phyloP scores from a whole-genome alignment of 2,329 filamentous ascomycete species.

The Alternaria burnsii region DNA sequence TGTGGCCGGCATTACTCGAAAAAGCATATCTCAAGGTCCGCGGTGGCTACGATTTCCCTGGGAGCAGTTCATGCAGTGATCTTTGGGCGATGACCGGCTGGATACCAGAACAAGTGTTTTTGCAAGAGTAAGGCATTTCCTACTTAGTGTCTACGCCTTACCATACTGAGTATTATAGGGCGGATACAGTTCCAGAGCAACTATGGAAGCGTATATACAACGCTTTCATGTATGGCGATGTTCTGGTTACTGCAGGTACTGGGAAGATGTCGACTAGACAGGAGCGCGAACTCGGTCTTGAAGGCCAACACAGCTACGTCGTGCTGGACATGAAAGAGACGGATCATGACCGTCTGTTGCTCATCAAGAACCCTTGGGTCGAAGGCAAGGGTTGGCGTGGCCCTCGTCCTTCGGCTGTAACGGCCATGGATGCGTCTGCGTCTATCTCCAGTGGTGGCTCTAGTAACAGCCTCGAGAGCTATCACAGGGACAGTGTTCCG shows the following conservation, averaged over 20 bases:
- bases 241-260: conserved; percentile 89
- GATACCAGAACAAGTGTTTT: conserved; percentile 94
- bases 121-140: conserved; percentile 69
- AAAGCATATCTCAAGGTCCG: conserved; percentile 96
- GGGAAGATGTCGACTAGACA: conserved; percentile 80
- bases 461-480: conserved; percentile 29
- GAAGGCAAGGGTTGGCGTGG: conserved; percentile 79
- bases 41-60: conserved; percentile 96
- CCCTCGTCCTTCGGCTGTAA: conserved; percentile 34
- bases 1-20: conserved; percentile 93
- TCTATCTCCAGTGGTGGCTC: conserved; percentile 27
- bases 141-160: neutral
- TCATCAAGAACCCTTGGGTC: conserved; percentile 97
- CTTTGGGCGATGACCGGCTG: conserved; percentile 92
- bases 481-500: conserved; percentile 39
- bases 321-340: conserved; percentile 79
- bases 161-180: conserved; percentile 57
- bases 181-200: conserved; percentile 77
- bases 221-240: conserved; percentile 78
- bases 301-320: conserved; percentile 93
- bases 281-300: conserved; percentile 81
- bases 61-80: conserved; percentile 96
- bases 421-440: conserved; percentile 26
- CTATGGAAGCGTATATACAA: conserved; percentile 81
- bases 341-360: conserved; percentile 70